Percentiles rank a stretch among this genome's conserved stretches.
These are phyloP conservation scores for Lactifluus piperatus DNA, from an alignment of 768 basidiomycete species.

Conservation along the genomic window DNA sequence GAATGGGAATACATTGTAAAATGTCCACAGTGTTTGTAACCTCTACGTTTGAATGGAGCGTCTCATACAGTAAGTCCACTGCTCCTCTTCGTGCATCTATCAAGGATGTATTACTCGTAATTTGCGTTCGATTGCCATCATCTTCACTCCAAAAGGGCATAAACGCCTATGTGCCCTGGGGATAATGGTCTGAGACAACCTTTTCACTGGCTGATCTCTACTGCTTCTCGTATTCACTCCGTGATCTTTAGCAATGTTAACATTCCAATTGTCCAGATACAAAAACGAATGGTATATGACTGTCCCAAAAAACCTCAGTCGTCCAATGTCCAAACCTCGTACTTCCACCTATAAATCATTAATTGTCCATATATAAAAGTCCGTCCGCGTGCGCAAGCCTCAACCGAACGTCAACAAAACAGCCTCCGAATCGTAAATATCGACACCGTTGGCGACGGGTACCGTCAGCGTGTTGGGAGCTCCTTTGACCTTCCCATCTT, in stretches of 20 bases:
- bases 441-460: constrained; percentile 32
- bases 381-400: background rate
- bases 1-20: too few relatives aligned
- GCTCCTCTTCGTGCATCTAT: constrained; percentile 10
- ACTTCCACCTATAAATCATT: background rate
- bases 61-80: constrained; percentile 22
- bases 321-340: background rate
- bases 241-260: background rate
- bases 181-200: constrained; percentile 64
- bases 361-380: background rate
- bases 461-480: constrained; percentile 25
- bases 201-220: constrained; percentile 37
- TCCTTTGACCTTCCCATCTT: constrained; percentile 35
- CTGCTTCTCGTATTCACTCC: background rate
- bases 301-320: background rate
- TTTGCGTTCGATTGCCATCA: constrained; percentile 76
- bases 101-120: constrained; percentile 64
- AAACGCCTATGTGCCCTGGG: constrained; percentile 68
- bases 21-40: too few relatives aligned
- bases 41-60: background rate
- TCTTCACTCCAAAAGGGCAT: constrained; percentile 58
- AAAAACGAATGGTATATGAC: background rate
- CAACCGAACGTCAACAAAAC: constrained; percentile 33
- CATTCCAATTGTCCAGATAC: background rate
- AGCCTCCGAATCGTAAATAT: constrained; percentile 41